A percentile compares a stretch with the other conserved stretches of the same genome.
Conservation (phyloP, 345 rosid species). For the Citrus sinensis region DVS_A1.0 CM039164.1:15499001-15499500, state of each 20-base stretch:
- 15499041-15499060: not conserved
- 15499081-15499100: not conserved
- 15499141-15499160: not conserved
- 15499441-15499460: not conserved
- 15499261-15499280: slow-evolving; percentile 2
- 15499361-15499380: slow-evolving; percentile 98
- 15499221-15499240: not conserved
- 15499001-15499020: not conserved
- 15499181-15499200: not conserved
- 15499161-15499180: not conserved
- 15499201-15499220: not conserved
- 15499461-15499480: slow-evolving; percentile 16
- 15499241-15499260: not conserved
- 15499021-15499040: not conserved
- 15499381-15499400: slow-evolving; percentile 99
- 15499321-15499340: slow-evolving; percentile 93
- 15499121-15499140: not conserved
- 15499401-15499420: slow-evolving; percentile 95
- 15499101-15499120: not conserved
- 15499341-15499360: slow-evolving; percentile 99
- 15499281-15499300: slow-evolving; percentile 96
- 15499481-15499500: slow-evolving; percentile 9
- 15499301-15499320: slow-evolving; percentile 98
- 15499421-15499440: slow-evolving; percentile 67
- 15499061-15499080: not conserved